Evolutionary conservation across 2,329 filamentous ascomycete genomes (phyloP).

Genomic region (Fusarium begoniae): DNA sequence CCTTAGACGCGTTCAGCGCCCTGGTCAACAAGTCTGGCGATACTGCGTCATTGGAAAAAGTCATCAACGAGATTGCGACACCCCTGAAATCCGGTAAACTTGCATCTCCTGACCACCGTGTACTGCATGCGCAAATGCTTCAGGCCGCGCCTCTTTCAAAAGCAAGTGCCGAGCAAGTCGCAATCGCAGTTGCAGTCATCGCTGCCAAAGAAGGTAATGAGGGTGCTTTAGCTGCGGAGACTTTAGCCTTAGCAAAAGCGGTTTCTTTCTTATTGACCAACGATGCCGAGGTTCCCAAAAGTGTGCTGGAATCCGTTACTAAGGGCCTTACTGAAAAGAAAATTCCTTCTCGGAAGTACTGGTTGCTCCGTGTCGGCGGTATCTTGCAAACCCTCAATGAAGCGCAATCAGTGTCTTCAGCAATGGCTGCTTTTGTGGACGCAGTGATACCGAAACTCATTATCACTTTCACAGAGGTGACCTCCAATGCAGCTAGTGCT

Average conservation of each 20-base stretch:
- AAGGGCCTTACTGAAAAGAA: constrained; percentile 92
- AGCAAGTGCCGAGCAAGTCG: constrained; percentile 72
- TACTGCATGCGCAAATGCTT: constrained; percentile 84
- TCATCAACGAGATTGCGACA: constrained; percentile 79
- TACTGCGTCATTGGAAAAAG: constrained; percentile 67
- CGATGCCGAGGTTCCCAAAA: constrained; percentile 69
- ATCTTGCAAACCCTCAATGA: constrained; percentile 68
- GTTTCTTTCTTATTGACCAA: constrained; percentile 69
- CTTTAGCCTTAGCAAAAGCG: constrained; percentile 74
- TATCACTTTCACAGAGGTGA: constrained; percentile 80
- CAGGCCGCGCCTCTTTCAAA: constrained; percentile 68
- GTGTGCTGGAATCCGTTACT: constrained; percentile 73
- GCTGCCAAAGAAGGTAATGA: constrained; percentile 91
- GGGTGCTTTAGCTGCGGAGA: constrained; percentile 78
- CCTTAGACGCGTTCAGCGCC: constrained; percentile 76
- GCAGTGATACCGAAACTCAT: constrained; percentile 64
- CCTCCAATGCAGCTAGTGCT: constrained; percentile 79
- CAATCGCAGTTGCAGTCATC: constrained; percentile 71
- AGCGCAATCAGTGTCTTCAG: constrained; percentile 55
- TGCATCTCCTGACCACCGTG: constrained; percentile 83
- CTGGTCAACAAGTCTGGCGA: constrained; percentile 72
- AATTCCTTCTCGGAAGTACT: constrained; percentile 77
- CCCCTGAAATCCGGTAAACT: constrained; percentile 88
- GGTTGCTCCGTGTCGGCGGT: constrained; percentile 79
- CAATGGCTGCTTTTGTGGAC: constrained; percentile 62